Percentiles rank a stretch among this genome's conserved stretches.
These are phyloP conservation scores for Neostapfia colusana DNA, from an alignment of 176 grass and related monocot genomes.

Conservation along the genomic window DNA sequence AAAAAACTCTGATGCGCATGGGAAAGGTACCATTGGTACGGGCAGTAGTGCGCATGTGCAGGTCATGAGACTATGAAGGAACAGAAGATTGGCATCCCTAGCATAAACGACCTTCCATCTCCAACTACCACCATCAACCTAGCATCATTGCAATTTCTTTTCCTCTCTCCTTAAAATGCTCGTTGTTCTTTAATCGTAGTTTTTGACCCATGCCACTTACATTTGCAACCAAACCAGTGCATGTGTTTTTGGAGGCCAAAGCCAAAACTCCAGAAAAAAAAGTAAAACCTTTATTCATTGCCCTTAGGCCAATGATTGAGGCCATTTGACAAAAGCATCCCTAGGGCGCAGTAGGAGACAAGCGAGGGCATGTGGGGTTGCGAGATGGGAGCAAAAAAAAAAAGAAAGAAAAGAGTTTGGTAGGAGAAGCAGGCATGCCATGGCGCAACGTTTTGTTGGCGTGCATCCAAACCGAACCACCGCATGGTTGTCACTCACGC, in stretches of 20 bases:
- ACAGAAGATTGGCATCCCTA: background rate
- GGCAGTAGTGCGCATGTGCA: slow-evolving; percentile 30
- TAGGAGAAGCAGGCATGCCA: slow-evolving; percentile 23
- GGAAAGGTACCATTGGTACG: background rate
- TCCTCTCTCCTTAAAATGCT: background rate
- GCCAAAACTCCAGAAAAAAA: background rate
- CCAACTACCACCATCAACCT: slow-evolving; percentile 35
- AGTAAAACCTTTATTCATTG: background rate
- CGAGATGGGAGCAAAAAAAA: background rate
- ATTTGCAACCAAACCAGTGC: slow-evolving; percentile 23
- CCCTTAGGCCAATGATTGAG: slow-evolving; percentile 47
- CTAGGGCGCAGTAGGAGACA: slow-evolving; percentile 19
- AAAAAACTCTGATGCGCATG: background rate
- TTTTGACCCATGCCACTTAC: slow-evolving; percentile 7
- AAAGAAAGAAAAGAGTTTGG: slow-evolving; percentile 34
- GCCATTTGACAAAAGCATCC: slow-evolving; percentile 23
- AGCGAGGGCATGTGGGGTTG: slow-evolving; percentile 43
- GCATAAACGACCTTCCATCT: no score
- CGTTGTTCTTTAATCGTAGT: slow-evolving; percentile 2
- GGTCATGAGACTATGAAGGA: slow-evolving; percentile 23
- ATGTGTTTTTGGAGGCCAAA: slow-evolving; percentile 31
- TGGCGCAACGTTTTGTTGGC: slow-evolving; percentile 42
- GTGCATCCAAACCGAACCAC: slow-evolving; percentile 36
- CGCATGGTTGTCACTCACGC: slow-evolving; percentile 40
- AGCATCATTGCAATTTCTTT: slow-evolving; percentile 10